Evolutionary conservation across 371 early-diverging fungal genomes (phyloP).

Genomic region (Mortierella sp.): DNA sequence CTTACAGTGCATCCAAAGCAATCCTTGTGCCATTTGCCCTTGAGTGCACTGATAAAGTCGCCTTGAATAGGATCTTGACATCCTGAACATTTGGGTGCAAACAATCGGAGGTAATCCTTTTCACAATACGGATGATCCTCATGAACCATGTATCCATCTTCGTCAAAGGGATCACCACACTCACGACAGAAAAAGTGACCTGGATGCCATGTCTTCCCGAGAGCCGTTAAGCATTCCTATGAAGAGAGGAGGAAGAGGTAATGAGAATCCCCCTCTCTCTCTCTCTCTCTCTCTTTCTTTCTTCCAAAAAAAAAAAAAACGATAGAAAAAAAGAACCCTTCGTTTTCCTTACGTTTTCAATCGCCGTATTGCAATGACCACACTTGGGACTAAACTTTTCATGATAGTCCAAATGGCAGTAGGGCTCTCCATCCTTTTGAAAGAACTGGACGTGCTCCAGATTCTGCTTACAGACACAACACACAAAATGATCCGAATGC

Average conservation of each 20-base stretch:
- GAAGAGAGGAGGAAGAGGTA: not conserved
- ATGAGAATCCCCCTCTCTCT: no score
- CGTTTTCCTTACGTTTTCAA: constrained; percentile 67
- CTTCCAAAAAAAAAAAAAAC: not conserved
- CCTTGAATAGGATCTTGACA: constrained; percentile 71
- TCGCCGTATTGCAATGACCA: constrained; percentile 71
- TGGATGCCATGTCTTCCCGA: constrained; percentile 76
- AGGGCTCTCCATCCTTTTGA: constrained; percentile 69
- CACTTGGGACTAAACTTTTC: constrained; percentile 75
- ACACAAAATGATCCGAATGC: constrained; percentile 81
- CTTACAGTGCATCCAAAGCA: constrained; percentile 80
- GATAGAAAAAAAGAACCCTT: not conserved
- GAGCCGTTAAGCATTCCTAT: constrained; percentile 67
- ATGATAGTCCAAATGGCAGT: constrained; percentile 72
- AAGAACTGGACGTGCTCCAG: constrained; percentile 73
- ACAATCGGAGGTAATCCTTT: constrained; percentile 70
- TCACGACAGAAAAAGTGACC: constrained; percentile 84
- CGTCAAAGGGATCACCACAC: constrained; percentile 73
- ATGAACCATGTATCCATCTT: constrained; percentile 72
- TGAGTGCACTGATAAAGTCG: constrained; percentile 68
- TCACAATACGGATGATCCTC: constrained; percentile 82
- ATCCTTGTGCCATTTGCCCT: constrained; percentile 73
- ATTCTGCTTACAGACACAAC: constrained; percentile 68
- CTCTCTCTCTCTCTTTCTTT: not conserved
- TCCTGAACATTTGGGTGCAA: constrained; percentile 69